These are phyloP conservation scores for Carallia brachiata DNA, from an alignment of 345 rosid genomes.

Conservation along the genomic window DNA sequence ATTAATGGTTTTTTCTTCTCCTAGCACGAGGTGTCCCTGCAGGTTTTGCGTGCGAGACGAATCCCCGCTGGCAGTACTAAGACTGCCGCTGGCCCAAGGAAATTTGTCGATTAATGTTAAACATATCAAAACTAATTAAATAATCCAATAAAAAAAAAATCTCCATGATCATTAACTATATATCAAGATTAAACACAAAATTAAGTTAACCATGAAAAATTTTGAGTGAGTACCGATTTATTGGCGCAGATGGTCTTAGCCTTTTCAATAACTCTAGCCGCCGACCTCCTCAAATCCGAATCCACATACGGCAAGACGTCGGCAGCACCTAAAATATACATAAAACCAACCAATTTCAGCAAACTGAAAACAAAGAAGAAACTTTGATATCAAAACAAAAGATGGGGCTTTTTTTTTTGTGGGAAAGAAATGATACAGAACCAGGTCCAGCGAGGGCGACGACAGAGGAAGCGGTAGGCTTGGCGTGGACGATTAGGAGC, in stretches of 20 bases:
- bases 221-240: slow-evolving; percentile 49
- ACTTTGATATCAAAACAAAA: too few relatives aligned
- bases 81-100: too few relatives aligned
- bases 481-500: slow-evolving; percentile 76
- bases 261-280: slow-evolving; percentile 62
- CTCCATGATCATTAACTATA: not conserved
- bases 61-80: too few relatives aligned
- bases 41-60: too few relatives aligned
- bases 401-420: not conserved
- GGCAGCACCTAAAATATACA: slow-evolving; percentile 49
- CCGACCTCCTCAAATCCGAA: slow-evolving; percentile 66
- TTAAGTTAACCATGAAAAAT: too few relatives aligned
- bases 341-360: not conserved
- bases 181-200: not conserved
- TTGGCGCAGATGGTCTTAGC: slow-evolving; percentile 53
- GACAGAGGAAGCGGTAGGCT: slow-evolving; percentile 57
- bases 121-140: not conserved
- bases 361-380: not conserved
- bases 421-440: slow-evolving; percentile 2
- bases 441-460: slow-evolving; percentile 84
- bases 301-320: slow-evolving; percentile 71
- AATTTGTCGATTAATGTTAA: too few relatives aligned
- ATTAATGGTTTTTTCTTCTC: too few relatives aligned
- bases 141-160: not conserved
- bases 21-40: too few relatives aligned